phyloP scores from a whole-genome alignment of 1,284 basidiomycete species.

The Tremellales sp. region DNA sequence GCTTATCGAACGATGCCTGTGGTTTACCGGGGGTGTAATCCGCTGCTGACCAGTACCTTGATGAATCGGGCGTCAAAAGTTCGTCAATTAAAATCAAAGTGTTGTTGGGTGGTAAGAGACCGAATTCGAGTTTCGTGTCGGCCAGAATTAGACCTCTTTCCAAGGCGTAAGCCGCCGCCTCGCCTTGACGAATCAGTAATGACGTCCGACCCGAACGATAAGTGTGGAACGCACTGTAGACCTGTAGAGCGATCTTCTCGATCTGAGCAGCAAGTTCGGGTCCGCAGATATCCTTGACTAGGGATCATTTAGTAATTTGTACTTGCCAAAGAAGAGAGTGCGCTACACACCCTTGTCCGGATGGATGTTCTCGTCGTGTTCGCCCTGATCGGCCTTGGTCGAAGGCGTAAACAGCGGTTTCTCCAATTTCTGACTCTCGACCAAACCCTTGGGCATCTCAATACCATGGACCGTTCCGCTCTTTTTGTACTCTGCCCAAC shows the following conservation, averaged over 20 bases:
- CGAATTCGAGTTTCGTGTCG: constrained; percentile 91
- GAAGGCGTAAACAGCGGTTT: constrained; percentile 92
- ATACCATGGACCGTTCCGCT: constrained; percentile 86
- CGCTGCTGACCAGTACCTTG: constrained; percentile 86
- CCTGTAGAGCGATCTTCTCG: constrained; percentile 41
- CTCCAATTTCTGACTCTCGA: constrained; percentile 80
- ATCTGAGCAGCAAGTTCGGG: constrained; percentile 46
- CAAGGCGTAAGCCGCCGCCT: constrained; percentile 73
- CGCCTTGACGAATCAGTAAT: too few species aligned
- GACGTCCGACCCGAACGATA: too few species aligned
- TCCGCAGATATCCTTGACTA: constrained; percentile 50
- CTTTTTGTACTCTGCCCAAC: constrained; percentile 90
- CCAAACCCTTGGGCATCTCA: constrained; percentile 65
- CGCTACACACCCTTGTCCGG: constrained; percentile 66
- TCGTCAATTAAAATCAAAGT: constrained; percentile 89
- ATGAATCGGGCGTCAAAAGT: constrained; percentile 93
- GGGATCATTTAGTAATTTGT: constrained; percentile 1
- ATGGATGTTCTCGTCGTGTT: constrained; percentile 97
- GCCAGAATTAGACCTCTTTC: constrained; percentile 88
- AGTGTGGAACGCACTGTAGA: constrained; percentile 41
- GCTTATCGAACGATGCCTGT: constrained; percentile 95
- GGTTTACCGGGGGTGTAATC: constrained; percentile 69
- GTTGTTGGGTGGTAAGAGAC: constrained; percentile 53
- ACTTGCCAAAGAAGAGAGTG: background rate
- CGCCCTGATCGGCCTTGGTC: constrained; percentile 92